phyloP scores from a whole-genome alignment of 164 flowering plant species.

The Annona squamosa region DNA sequence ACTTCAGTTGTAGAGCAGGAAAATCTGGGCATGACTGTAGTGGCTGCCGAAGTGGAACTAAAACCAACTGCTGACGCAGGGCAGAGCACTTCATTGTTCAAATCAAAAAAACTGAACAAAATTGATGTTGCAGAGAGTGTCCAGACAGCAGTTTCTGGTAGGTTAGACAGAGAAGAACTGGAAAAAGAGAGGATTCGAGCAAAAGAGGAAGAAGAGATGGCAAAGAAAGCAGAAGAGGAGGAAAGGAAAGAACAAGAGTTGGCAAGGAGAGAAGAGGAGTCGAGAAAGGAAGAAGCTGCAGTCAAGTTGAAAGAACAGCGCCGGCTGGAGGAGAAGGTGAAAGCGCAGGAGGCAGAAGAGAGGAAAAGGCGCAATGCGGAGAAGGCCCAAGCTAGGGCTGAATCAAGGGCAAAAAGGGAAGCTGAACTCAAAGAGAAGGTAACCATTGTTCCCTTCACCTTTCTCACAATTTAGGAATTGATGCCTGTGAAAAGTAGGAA shows the following conservation, averaged over 20 bases:
- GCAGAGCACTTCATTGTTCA: conserved; percentile 24
- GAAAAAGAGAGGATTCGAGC: conserved; percentile 31
- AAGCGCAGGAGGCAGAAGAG: conserved; percentile 81
- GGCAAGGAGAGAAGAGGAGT: conserved; percentile 22
- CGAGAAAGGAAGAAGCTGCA: conserved; percentile 56
- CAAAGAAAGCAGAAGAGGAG: conserved; percentile 7
- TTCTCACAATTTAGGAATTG: no score
- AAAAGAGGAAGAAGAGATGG: conserved; percentile 54
- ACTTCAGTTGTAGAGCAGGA: conserved; percentile 18
- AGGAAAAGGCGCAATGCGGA: conserved; percentile 74
- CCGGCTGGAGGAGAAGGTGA: conserved; percentile 62
- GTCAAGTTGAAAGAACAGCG: conserved; percentile 59
- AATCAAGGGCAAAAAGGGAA: conserved; percentile 62
- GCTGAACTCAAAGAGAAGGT: conserved; percentile 87
- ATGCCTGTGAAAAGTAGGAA: no score
- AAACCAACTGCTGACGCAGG: conserved; percentile 21
- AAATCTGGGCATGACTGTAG: conserved; percentile 13
- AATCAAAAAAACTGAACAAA: conserved; percentile 26
- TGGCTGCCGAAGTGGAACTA: conserved; percentile 13
- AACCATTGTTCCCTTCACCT: neutral
- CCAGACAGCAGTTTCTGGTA: conserved; percentile 23
- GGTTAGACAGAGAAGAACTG: conserved; percentile 25
- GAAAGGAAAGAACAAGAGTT: conserved; percentile 8
- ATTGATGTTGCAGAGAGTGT: conserved; percentile 15
- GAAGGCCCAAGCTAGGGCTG: conserved; percentile 71